Evolutionary conservation across 179 eudicot genomes (phyloP), one percentile per base, ranked within the genome.

Genomic region (Spergularia azorica): DNA sequence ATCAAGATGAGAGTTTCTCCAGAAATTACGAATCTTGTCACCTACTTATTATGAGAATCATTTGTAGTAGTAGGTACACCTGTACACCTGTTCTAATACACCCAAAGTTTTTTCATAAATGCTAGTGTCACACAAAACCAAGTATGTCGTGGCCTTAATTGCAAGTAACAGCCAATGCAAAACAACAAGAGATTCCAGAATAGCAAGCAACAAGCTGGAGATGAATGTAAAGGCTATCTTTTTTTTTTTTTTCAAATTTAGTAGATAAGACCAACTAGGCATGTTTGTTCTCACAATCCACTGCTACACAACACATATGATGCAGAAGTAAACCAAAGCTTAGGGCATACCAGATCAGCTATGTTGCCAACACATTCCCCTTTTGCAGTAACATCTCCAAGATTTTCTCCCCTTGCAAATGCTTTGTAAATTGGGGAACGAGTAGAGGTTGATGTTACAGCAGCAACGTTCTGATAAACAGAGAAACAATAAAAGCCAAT

Each of bases 301-400:
- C n/a, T 26, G 54, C 1, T 32, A 8, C 11, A 21, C 7, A 18
- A 41, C 46, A 69, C 10, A 57, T 58, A 48, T 6, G 14, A 56
- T 41, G 21, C 5, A 41, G 17, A 76, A 65, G n/a, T 21, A 39
- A 71, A 36, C 36, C 61, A 74, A 18, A 62, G 61, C 64, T 10
- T 51, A 43, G 62, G 67, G 77, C 85, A 78, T 92, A 96, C 99
- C 94, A 96, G 90, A 81, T 96, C 99, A 48, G 99, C 99, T 77
- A 96, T 76, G 83, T 94, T 94, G 76, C 97, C 92, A 70, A 96
- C 97, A 86, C 98, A 96, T 88, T 94, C 99, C 38, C 99, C 99
- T 86, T 94, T 96, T 3, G 98, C 98, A 39, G 99, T 96, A 57
- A 96, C 97, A 90, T 96, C 99, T 62, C 99, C 99, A 64, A 96